These are phyloP conservation scores for Podila verticillata DNA, from an alignment of 192 early-diverging fungal species.

Conservation along the genomic window DNA sequence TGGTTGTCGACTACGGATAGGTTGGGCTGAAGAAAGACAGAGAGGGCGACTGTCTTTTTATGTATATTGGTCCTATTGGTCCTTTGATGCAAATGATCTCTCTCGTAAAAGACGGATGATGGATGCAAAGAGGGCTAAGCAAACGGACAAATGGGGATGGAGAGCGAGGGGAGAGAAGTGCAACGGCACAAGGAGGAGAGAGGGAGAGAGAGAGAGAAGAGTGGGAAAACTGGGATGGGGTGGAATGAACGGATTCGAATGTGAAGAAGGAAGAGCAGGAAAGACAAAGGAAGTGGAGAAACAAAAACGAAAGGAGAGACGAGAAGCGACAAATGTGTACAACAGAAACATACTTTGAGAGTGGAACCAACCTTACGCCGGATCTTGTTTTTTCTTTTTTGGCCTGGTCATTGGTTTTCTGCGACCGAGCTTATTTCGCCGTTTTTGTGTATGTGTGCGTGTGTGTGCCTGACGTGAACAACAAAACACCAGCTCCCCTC, in stretches of 20 bases:
- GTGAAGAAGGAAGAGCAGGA: not conserved
- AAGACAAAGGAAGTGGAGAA: not conserved
- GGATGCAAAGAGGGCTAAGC: not conserved
- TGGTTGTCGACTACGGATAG: not conserved
- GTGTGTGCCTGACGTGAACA: no score
- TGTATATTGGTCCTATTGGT: not conserved
- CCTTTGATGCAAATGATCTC: not conserved
- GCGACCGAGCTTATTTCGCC: no score
- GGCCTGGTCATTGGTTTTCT: no score
- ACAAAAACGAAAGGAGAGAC: not conserved
- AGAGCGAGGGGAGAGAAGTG: not conserved
- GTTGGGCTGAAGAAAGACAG: not conserved
- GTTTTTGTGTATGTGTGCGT: no score
- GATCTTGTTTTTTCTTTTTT: no score
- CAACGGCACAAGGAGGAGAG: no score
- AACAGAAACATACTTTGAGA: not conserved
- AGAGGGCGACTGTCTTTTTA: not conserved
- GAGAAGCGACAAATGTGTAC: no score
- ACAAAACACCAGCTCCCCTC: no score
- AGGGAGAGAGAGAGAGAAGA: no score
- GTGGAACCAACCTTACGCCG: no score
- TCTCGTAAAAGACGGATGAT: not conserved
- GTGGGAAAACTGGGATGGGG: not conserved
- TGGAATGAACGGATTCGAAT: not conserved
- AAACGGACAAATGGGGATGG: not conserved